These are phyloP conservation scores for Jimgerdemannia flammicorona DNA, from an alignment of 192 early-diverging fungal species.

Conservation along the genomic window DNA sequence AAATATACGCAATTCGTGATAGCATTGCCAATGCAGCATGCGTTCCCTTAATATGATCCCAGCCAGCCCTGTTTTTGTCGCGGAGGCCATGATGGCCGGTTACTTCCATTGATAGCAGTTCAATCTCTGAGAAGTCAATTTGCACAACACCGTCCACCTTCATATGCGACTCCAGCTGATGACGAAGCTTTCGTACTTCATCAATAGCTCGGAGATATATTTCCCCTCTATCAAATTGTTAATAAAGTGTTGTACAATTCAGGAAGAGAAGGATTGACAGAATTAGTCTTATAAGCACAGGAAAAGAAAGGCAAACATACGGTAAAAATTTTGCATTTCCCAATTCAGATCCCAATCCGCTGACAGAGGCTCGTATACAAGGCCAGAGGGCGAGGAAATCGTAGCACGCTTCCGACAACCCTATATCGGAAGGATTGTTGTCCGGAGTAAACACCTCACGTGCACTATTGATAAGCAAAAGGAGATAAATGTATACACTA, in stretches of 20 bases:
- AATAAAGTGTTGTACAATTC: too few relatives aligned
- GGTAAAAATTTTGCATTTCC: background rate
- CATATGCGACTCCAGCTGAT: too few relatives aligned
- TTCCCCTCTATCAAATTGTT: too few relatives aligned
- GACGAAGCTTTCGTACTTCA: too few relatives aligned
- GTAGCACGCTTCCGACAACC: background rate
- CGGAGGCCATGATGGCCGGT: background rate
- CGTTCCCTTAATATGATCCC: background rate
- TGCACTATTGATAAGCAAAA: background rate
- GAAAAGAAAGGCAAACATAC: background rate
- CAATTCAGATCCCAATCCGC: background rate
- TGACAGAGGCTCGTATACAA: background rate
- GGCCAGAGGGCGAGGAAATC: background rate
- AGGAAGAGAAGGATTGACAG: too few relatives aligned
- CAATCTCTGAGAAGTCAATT: too few relatives aligned
- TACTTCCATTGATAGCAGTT: background rate
- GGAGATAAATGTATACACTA: too few relatives aligned
- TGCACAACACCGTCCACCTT: too few relatives aligned
- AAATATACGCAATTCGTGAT: background rate
- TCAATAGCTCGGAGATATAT: too few relatives aligned
- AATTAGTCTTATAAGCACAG: background rate
- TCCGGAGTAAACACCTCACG: background rate
- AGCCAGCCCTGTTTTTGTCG: background rate
- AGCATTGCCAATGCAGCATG: background rate
- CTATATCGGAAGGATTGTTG: background rate